These are phyloP conservation scores for Scenedesmus sp. DNA, from an alignment of 163 green algal species.

Conservation along the genomic window DNA sequence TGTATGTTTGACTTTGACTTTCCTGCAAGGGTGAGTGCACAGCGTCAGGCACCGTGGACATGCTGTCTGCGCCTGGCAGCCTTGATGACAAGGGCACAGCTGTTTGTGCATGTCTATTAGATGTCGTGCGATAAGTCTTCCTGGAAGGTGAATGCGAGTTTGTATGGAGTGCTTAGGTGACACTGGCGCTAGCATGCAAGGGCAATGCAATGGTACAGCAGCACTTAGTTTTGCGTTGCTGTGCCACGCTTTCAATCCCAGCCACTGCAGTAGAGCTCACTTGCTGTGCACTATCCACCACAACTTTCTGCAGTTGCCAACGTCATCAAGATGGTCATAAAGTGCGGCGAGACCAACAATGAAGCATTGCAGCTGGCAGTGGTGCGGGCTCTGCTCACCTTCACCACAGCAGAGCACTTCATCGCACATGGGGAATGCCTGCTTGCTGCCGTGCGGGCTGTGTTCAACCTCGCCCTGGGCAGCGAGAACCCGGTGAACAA, in stretches of 20 bases:
- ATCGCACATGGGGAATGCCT: slow-evolving; percentile 89
- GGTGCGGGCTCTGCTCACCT: slow-evolving; percentile 89
- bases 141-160: too few species aligned
- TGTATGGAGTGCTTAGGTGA: too few species aligned
- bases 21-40: slow-evolving; percentile 56
- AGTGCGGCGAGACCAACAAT: slow-evolving; percentile 74
- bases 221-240: background rate
- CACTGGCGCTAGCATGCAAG: too few species aligned
- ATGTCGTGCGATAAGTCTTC: too few species aligned
- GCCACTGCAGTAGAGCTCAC: background rate
- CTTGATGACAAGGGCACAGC: slow-evolving; percentile 44
- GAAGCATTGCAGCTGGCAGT: slow-evolving; percentile 79
- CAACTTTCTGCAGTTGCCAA: slow-evolving; percentile 44
- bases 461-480: slow-evolving; percentile 91
- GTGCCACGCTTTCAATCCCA: background rate
- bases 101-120: too few species aligned
- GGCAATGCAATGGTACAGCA: too few species aligned
- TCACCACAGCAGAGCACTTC: slow-evolving; percentile 93
- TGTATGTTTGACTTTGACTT: background rate
- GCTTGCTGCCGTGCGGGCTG: slow-evolving; percentile 80
- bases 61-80: slow-evolving; percentile 25
- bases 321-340: slow-evolving; percentile 80
- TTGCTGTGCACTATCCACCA: background rate
- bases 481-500: slow-evolving; percentile 71
- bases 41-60: slow-evolving; percentile 44